Conservation (phyloP, 2,329 filamentous ascomycete genomes). For the Daldinia sp. region DNA sequence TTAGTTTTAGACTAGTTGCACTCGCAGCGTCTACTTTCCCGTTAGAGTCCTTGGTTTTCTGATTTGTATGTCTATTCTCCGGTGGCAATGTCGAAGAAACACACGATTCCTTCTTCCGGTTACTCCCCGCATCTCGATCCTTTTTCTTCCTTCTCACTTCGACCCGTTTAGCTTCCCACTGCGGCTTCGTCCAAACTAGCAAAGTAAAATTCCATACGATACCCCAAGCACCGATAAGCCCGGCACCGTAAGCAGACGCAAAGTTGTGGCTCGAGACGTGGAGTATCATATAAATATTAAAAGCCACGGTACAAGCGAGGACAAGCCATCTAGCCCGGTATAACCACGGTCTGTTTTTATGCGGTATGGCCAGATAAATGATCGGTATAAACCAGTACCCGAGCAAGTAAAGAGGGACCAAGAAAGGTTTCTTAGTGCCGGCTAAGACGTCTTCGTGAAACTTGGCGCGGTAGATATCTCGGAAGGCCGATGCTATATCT, state of each 20-base stretch:
- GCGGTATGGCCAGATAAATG: constrained; percentile 65
- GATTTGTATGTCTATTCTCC: constrained; percentile 18
- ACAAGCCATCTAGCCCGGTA: constrained; percentile 61
- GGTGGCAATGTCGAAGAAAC: neutral
- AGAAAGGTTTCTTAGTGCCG: constrained; percentile 55
- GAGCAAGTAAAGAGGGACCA: constrained; percentile 61
- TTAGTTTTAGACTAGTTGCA: constrained; percentile 9
- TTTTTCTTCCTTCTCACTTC: constrained; percentile 46
- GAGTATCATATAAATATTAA: constrained; percentile 54
- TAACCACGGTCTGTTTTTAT: constrained; percentile 59
- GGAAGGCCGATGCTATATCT: constrained; percentile 42
- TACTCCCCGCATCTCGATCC: neutral
- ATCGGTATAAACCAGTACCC: constrained; percentile 59
- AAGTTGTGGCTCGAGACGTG: constrained; percentile 60
- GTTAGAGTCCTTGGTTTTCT: neutral
- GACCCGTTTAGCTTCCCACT: constrained; percentile 64
- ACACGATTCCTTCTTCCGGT: neutral
- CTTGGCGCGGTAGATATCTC: constrained; percentile 42
- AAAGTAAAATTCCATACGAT: constrained; percentile 59
- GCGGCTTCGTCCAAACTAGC: constrained; percentile 63
- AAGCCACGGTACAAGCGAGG: constrained; percentile 52
- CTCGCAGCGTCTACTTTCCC: neutral
- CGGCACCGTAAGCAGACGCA: constrained; percentile 59
- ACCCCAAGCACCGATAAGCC: constrained; percentile 60
- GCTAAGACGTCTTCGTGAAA: constrained; percentile 47